These are phyloP conservation scores for Hyphopichia homilentoma DNA, from an alignment of 805 yeast genomes.

Conservation along the genomic window DNA sequence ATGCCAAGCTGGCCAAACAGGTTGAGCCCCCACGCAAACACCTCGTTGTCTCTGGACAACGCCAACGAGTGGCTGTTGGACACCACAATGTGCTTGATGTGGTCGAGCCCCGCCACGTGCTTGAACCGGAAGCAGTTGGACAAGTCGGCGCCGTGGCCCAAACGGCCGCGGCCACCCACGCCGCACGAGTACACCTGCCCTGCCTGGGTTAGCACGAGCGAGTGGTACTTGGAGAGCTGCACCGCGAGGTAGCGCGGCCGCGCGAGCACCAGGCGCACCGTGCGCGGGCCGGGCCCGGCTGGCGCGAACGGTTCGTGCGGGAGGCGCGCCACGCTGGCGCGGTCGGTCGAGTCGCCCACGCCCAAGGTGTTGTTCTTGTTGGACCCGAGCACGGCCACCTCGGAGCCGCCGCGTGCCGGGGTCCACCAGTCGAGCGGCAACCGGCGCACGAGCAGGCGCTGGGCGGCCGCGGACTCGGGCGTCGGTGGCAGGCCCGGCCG, in stretches of 20 bases:
- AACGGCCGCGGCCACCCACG: slow-evolving; percentile 63
- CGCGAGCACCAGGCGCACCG: slow-evolving; percentile 11
- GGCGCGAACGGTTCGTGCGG: slow-evolving; percentile 24
- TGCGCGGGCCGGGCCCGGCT: slow-evolving; percentile 3
- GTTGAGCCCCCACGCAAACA: slow-evolving; percentile 81
- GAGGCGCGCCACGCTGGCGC: slow-evolving; percentile 38
- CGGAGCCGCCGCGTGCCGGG: slow-evolving; percentile 50
- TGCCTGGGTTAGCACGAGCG: slow-evolving; percentile 54
- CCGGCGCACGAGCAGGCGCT: neutral
- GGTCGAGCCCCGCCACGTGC: slow-evolving; percentile 24
- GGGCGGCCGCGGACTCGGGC: no score
- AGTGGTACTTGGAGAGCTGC: slow-evolving; percentile 61
- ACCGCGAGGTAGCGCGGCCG: slow-evolving; percentile 47
- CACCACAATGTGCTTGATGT: slow-evolving; percentile 37
- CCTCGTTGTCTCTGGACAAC: slow-evolving; percentile 46
- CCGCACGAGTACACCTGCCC: slow-evolving; percentile 62
- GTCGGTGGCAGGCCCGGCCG: neutral
- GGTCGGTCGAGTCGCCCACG: slow-evolving; percentile 55
- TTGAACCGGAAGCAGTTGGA: slow-evolving; percentile 41
- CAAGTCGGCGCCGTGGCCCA: slow-evolving; percentile 53
- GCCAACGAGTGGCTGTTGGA: slow-evolving; percentile 70
- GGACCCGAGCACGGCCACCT: slow-evolving; percentile 58
- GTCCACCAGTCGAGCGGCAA: slow-evolving; percentile 37
- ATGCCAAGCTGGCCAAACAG: slow-evolving; percentile 62
- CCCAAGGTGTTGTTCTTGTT: slow-evolving; percentile 63